Evolutionary conservation across 2,329 filamentous ascomycete species (phyloP).

Genomic region (Colletotrichum lindemuthianum): DNA sequence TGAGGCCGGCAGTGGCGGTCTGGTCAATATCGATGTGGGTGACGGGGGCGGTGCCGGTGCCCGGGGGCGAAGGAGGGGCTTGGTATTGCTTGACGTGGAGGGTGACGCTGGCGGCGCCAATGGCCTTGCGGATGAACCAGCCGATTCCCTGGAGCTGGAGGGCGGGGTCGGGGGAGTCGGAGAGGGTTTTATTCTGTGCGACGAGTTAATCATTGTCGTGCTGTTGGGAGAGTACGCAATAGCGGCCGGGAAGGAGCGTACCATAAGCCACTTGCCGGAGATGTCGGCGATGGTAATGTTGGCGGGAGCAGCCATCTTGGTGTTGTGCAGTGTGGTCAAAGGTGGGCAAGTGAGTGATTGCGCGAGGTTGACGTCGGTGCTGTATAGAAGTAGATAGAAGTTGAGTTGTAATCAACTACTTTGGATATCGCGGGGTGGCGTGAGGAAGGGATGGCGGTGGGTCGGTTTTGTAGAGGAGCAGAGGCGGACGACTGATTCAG

Average conservation of each 20-base stretch:
- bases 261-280: constrained; percentile 76
- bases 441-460: not conserved
- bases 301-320: constrained; percentile 76
- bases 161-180: constrained; percentile 73
- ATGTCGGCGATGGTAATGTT: constrained; percentile 74
- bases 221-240: not conserved
- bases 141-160: constrained; percentile 78
- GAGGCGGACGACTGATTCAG: not conserved
- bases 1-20: constrained; percentile 75
- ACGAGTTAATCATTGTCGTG: not conserved
- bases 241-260: constrained; percentile 50
- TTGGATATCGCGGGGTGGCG: not conserved
- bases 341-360: not conserved
- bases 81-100: constrained; percentile 69
- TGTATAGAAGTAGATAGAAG: not conserved
- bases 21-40: constrained; percentile 79
- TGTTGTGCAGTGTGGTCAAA: not conserved
- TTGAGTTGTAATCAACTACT: constrained; percentile 7
- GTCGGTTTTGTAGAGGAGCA: constrained; percentile 12
- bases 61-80: constrained; percentile 54
- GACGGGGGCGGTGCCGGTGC: constrained; percentile 51
- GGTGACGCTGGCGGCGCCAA: constrained; percentile 75
- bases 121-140: constrained; percentile 78
- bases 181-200: constrained; percentile 77
- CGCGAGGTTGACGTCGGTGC: not conserved